Evolutionary conservation across 768 basidiomycete species (phyloP).

Genomic region (Fomitopsis pulvina): DNA sequence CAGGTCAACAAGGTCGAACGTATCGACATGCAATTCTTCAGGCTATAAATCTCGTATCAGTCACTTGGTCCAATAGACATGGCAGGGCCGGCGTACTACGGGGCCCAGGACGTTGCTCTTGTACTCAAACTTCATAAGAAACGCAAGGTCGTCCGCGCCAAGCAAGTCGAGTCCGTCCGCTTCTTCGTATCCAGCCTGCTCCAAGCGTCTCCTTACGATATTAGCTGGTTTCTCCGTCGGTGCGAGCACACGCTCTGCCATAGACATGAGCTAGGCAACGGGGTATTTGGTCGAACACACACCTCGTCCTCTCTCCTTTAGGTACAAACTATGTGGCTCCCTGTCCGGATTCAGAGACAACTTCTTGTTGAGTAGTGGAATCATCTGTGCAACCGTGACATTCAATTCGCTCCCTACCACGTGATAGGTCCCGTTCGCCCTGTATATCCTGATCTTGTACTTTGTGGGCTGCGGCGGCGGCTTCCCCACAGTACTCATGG

Average conservation of each 20-base stretch:
- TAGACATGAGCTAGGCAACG: slow-evolving; percentile 1
- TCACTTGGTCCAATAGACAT: background rate
- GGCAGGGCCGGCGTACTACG: slow-evolving; percentile 36
- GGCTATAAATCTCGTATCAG: slow-evolving; percentile 39
- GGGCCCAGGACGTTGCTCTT: slow-evolving; percentile 67
- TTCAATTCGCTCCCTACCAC: slow-evolving; percentile 56
- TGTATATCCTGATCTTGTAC: slow-evolving; percentile 72
- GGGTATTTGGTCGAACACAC: slow-evolving; percentile 16
- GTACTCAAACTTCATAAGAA: slow-evolving; percentile 86
- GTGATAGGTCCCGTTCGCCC: slow-evolving; percentile 65
- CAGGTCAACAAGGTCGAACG: slow-evolving; percentile 77
- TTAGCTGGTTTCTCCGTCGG: slow-evolving; percentile 78
- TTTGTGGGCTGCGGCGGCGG: slow-evolving; percentile 2
- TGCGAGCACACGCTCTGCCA: slow-evolving; percentile 76
- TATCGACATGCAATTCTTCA: slow-evolving; percentile 64
- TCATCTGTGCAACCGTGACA: slow-evolving; percentile 65
- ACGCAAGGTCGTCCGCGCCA: slow-evolving; percentile 71
- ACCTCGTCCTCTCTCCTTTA: slow-evolving; percentile 76
- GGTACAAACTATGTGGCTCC: slow-evolving; percentile 62
- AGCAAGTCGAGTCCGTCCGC: slow-evolving; percentile 75
- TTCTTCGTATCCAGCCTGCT: slow-evolving; percentile 84
- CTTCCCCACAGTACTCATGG: slow-evolving; percentile 3
- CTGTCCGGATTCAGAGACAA: slow-evolving; percentile 41
- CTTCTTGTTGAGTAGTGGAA: slow-evolving; percentile 53
- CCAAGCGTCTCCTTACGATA: slow-evolving; percentile 75